Evolutionary conservation across 2,329 filamentous ascomycete genomes (phyloP).

Genomic region (Fusarium neocosmosporiellum): DNA sequence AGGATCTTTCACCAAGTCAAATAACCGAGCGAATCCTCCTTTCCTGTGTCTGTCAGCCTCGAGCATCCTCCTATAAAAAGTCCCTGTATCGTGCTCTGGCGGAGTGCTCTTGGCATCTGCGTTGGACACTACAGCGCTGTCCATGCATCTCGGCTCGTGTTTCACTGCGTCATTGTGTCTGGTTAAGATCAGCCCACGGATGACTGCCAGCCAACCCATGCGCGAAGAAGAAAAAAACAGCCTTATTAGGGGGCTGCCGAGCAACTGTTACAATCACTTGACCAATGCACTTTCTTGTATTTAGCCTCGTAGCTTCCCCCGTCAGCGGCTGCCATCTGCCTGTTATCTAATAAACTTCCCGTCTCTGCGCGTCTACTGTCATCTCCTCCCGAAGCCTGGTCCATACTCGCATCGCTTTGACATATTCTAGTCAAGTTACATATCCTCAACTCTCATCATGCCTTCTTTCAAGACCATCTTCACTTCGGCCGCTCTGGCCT

Average conservation of each 20-base stretch:
- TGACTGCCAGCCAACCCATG: conserved; percentile 2
- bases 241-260: conserved; percentile 18
- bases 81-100: conserved; percentile 13
- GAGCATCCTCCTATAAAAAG: conserved; percentile 8
- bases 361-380: background rate
- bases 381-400: background rate
- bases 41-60: background rate
- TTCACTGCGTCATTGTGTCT: conserved; percentile 4
- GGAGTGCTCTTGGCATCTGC: conserved; percentile 17
- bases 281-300: conserved; percentile 13
- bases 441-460: conserved; percentile 35
- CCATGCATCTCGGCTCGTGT: conserved; percentile 11
- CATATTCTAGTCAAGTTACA: background rate
- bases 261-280: conserved; percentile 27
- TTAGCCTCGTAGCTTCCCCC: conserved; percentile 1
- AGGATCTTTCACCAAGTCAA: conserved; percentile 3
- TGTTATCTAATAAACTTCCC: background rate
- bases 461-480: conserved; percentile 44
- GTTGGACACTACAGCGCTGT: background rate
- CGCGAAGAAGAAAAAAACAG: conserved; percentile 21
- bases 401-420: background rate
- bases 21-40: conserved; percentile 7
- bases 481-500: conserved; percentile 38
- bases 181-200: conserved; percentile 2
- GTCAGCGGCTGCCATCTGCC: background rate